Conservation (phyloP, 805 yeast species). For the Scheffersomyces lignosus region DNA sequence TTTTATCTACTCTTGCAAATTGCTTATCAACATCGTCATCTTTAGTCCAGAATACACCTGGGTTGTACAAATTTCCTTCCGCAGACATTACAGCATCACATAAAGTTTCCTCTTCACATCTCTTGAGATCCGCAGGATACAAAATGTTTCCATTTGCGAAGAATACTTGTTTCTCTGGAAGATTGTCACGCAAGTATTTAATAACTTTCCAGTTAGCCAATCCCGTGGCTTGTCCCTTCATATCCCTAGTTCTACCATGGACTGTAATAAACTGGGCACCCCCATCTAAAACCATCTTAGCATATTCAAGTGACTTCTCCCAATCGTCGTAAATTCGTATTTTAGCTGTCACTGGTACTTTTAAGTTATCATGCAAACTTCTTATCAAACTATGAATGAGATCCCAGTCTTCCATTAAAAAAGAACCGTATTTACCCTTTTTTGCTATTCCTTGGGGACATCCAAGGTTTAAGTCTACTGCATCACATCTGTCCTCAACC, state of each 20-base stretch:
- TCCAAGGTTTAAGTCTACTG: conserved; percentile 92
- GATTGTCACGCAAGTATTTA: conserved; percentile 70
- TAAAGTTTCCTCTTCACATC: conserved; percentile 61
- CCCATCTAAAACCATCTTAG: conserved; percentile 82
- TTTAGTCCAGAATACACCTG: conserved; percentile 77
- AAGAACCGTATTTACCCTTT: conserved; percentile 94
- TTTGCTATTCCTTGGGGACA: conserved; percentile 98
- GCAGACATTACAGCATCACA: conserved; percentile 98
- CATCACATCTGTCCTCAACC: conserved; percentile 86
- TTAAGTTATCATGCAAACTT: conserved; percentile 70
- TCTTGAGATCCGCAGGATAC: conserved; percentile 77
- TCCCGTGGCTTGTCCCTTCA: conserved; percentile 97
- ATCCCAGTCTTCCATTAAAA: conserved; percentile 96
- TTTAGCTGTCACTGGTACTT: conserved; percentile 92
- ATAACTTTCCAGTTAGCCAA: conserved; percentile 90
- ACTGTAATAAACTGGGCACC: conserved; percentile 96
- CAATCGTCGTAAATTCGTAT: conserved; percentile 85
- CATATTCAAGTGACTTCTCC: conserved; percentile 82
- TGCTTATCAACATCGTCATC: conserved; percentile 56
- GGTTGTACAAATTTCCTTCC: conserved; percentile 91
- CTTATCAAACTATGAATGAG: conserved; percentile 69
- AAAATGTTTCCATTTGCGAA: conserved; percentile 95
- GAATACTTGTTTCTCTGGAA: conserved; percentile 79
- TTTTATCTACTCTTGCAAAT: conserved; percentile 82
- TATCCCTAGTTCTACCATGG: conserved; percentile 94